A percentile compares a stretch with the other conserved stretches of the same genome.
Conservation (phyloP, 176 grass and related monocot genomes). For the Carex myosuroides region DNA sequence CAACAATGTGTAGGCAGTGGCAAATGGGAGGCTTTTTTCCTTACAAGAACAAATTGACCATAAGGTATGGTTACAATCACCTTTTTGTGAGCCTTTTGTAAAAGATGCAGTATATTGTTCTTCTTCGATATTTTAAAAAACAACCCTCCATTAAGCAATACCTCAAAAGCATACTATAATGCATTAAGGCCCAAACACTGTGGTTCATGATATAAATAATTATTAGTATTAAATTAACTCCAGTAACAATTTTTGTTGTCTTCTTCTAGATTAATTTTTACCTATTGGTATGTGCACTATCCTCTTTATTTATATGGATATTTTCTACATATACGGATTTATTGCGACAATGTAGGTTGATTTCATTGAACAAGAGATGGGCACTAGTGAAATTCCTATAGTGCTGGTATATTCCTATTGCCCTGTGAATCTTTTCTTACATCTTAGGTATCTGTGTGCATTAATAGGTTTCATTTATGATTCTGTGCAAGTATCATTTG, state of each 20-base stretch:
- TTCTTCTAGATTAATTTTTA: background rate
- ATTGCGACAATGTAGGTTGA: slow-evolving; percentile 43
- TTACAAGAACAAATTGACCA: slow-evolving; percentile 81
- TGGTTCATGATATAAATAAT: background rate
- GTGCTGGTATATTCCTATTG: slow-evolving; percentile 46
- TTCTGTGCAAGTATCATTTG: background rate
- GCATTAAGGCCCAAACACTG: background rate
- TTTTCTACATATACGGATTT: background rate
- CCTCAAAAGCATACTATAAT: background rate
- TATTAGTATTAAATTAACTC: background rate
- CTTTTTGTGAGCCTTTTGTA: slow-evolving; percentile 15
- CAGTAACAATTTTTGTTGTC: background rate
- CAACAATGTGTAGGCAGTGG: slow-evolving; percentile 33
- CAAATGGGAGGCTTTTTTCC: slow-evolving; percentile 60
- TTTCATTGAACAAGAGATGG: slow-evolving; percentile 69
- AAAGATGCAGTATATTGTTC: slow-evolving; percentile 1
- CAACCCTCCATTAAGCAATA: background rate
- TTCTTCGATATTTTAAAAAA: background rate
- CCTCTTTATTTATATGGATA: background rate
- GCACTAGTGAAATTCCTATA: slow-evolving; percentile 35
- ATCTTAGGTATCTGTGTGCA: background rate
- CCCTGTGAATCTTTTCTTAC: slow-evolving; percentile 13
- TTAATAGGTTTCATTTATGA: background rate
- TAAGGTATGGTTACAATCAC: slow-evolving; percentile 35
- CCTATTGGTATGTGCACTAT: background rate